phyloP scores from a whole-genome alignment of 2,329 filamentous ascomycete species.

The Neurospora sp. region DNA sequence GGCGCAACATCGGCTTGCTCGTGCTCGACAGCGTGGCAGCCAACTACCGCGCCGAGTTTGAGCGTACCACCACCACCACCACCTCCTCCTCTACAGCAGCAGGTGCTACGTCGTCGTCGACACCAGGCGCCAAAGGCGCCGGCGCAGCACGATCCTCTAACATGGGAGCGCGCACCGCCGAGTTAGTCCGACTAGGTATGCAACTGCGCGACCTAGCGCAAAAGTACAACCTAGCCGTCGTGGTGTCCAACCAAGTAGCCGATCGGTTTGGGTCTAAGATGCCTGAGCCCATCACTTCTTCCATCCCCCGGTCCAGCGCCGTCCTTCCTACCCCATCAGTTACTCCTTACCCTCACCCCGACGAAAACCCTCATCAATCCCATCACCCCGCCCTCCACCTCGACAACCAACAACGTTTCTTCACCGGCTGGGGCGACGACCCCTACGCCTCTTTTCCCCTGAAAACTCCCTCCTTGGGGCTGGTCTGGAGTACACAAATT shows the following conservation, averaged over 20 bases:
- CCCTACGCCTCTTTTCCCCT: constrained; percentile 35
- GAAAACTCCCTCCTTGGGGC: constrained; percentile 79
- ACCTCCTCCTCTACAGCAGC: neutral
- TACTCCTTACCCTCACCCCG: neutral
- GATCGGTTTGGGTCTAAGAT: constrained; percentile 56
- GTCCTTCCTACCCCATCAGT: neutral
- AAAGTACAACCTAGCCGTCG: constrained; percentile 66
- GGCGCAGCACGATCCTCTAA: constrained; percentile 30
- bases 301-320: neutral
- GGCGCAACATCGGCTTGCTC: constrained; percentile 69
- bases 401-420: constrained; percentile 87
- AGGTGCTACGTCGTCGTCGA: neutral
- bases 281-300: neutral
- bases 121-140: constrained; percentile 22
- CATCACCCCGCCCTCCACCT: constrained; percentile 50
- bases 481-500: constrained; percentile 88
- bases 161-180: constrained; percentile 65
- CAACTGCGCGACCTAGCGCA: constrained; percentile 67
- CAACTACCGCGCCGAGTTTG: constrained; percentile 90
- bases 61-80: constrained; percentile 29
- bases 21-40: constrained; percentile 88
- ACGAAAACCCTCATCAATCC: neutral
- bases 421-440: constrained; percentile 87
- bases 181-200: constrained; percentile 67
- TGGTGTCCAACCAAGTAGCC: constrained; percentile 91